These are phyloP conservation scores for Pigoraptor vietnamica DNA, from an alignment of 78 protist genomes.

Conservation along the genomic window DNA sequence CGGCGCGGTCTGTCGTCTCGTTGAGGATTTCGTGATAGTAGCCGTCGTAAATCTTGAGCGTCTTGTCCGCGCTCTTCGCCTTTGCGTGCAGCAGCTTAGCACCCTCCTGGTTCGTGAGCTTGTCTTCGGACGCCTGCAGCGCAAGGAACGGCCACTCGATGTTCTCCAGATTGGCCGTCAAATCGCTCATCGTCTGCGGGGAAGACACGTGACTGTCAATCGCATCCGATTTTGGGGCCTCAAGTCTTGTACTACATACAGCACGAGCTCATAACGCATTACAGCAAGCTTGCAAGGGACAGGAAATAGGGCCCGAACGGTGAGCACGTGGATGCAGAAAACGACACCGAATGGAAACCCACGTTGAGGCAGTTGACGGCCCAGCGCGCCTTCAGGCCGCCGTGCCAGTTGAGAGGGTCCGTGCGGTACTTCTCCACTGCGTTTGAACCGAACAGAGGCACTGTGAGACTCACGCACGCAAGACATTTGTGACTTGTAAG, in stretches of 20 bases:
- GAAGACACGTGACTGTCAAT: neutral
- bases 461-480: too few species aligned
- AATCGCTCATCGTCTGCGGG: neutral
- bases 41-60: neutral
- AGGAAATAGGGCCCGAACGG: too few species aligned
- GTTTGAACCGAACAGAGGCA: neutral
- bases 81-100: neutral
- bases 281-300: too few species aligned
- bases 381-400: constrained; percentile 1
- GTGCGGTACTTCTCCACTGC: neutral
- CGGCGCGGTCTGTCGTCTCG: neutral
- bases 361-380: neutral
- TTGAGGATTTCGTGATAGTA: neutral
- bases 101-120: neutral
- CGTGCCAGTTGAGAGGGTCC: constrained; percentile 1
- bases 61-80: neutral
- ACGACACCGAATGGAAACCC: neutral
- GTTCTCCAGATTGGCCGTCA: neutral
- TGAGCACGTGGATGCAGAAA: too few species aligned
- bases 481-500: too few species aligned
- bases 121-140: neutral
- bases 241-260: too few species aligned
- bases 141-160: neutral
- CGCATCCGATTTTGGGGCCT: too few species aligned
- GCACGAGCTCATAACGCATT: too few species aligned